Conservation (phyloP, 495 filamentous ascomycete species). For the Paragyromitra xinjiangensis region DNA sequence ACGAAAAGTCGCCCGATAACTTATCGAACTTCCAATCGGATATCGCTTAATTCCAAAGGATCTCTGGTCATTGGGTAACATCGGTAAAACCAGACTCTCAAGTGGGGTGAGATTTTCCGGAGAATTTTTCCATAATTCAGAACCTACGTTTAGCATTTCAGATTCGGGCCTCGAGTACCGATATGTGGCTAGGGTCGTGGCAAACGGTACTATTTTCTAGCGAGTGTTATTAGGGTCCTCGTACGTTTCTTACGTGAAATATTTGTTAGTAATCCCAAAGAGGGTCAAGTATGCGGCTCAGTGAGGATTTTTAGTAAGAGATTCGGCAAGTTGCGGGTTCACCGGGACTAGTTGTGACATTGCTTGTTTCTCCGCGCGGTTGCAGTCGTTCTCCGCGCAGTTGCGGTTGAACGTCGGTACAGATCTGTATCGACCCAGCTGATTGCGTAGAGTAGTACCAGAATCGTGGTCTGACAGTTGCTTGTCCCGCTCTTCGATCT, state of each 20-base stretch:
- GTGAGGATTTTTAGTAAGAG: not conserved
- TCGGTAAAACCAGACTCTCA: not conserved
- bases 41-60: not conserved
- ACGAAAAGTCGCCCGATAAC: not conserved
- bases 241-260: not conserved
- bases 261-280: not conserved
- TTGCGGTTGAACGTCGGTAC: not conserved
- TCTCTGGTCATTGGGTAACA: not conserved
- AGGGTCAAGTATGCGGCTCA: not conserved
- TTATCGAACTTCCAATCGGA: not conserved
- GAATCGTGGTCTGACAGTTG: slow-evolving; percentile 6
- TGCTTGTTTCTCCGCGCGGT: slow-evolving; percentile 3
- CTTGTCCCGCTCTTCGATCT: not conserved
- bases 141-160: not conserved
- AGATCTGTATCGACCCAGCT: not conserved
- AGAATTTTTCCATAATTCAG: not conserved
- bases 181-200: not conserved
- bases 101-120: not conserved
- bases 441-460: not conserved
- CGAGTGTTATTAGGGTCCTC: not conserved
- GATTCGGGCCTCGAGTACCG: not conserved
- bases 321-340: slow-evolving; percentile 1
- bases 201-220: not conserved
- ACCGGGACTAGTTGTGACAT: not conserved
- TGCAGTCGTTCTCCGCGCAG: slow-evolving; percentile 4